Conservation (phyloP, 108 stramenopile species). For the Nitzschia palea region DNA sequence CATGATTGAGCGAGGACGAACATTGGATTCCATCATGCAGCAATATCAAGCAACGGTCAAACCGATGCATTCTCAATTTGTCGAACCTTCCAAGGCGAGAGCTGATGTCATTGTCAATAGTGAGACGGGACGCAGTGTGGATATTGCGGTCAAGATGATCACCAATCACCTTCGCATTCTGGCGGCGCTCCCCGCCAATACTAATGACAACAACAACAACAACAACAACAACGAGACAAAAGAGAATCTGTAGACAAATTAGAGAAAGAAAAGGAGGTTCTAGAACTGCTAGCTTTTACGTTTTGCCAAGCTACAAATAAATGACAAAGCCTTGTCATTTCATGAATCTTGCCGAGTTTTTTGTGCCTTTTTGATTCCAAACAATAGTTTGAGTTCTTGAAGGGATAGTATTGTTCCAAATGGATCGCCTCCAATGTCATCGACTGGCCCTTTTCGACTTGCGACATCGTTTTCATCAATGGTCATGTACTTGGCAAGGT, state of each 20-base stretch:
- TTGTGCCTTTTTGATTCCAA: background rate
- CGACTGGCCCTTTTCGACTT: background rate
- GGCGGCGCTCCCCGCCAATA: conserved; percentile 9
- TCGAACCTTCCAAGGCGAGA: conserved; percentile 86
- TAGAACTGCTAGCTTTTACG: too few relatives aligned
- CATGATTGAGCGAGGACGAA: conserved; percentile 78
- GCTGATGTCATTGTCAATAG: conserved; percentile 90
- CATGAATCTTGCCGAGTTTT: too few relatives aligned
- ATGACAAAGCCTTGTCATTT: too few relatives aligned
- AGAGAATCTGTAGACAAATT: too few relatives aligned
- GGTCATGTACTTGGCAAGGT: conserved; percentile 25
- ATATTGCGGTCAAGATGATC: conserved; percentile 70
- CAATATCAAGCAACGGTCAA: conserved; percentile 89
- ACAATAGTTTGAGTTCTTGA: background rate
- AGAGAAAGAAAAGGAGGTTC: too few relatives aligned
- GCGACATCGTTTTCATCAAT: conserved; percentile 10
- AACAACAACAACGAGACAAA: too few relatives aligned
- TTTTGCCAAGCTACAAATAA: too few relatives aligned
- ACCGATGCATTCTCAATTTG: conserved; percentile 93
- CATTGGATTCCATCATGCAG: conserved; percentile 68
- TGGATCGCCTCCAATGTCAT: background rate
- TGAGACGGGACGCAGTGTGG: conserved; percentile 50
- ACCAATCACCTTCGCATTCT: conserved; percentile 68
- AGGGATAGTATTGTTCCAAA: conserved; percentile 14
- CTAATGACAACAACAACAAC: background rate